phyloP scores from a whole-genome alignment of 169 alveolate species.

The Miamiensis avidus region DNA sequence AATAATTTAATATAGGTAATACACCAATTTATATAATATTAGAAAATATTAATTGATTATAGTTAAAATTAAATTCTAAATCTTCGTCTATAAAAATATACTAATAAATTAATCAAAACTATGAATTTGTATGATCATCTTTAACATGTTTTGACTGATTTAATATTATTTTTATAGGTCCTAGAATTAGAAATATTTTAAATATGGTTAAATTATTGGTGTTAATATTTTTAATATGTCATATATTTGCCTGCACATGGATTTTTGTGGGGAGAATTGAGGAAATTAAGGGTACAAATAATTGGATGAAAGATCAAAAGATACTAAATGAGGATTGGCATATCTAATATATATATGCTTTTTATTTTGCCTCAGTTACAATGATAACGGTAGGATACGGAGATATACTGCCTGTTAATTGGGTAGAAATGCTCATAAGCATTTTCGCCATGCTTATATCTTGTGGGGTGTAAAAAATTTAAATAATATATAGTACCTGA shows the following conservation, averaged over 20 bases:
- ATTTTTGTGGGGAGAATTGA: slow-evolving; percentile 12
- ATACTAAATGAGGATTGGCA: slow-evolving; percentile 2
- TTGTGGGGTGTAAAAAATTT: slow-evolving; percentile 38
- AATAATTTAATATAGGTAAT: no score
- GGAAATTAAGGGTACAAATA: background rate
- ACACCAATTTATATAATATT: no score
- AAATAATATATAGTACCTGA: no score
- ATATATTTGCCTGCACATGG: slow-evolving; percentile 36
- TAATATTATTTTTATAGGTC: no score
- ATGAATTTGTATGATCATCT: no score
- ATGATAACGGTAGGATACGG: slow-evolving; percentile 53
- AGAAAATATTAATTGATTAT: no score
- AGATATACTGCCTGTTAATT: slow-evolving; percentile 31
- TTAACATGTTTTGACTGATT: no score
- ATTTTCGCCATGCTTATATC: slow-evolving; percentile 25
- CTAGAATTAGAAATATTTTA: no score
- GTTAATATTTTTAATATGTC: slow-evolving; percentile 18
- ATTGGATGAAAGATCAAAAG: slow-evolving; percentile 11
- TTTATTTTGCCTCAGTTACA: slow-evolving; percentile 45
- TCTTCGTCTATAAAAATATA: no score
- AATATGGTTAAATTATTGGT: slow-evolving; percentile 18
- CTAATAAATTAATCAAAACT: no score
- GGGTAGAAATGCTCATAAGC: slow-evolving; percentile 13
- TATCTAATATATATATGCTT: slow-evolving; percentile 11
- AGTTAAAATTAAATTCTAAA: no score